Conservation (phyloP, 2,329 filamentous ascomycete genomes). For the Helicocarpus griseus region DNA sequence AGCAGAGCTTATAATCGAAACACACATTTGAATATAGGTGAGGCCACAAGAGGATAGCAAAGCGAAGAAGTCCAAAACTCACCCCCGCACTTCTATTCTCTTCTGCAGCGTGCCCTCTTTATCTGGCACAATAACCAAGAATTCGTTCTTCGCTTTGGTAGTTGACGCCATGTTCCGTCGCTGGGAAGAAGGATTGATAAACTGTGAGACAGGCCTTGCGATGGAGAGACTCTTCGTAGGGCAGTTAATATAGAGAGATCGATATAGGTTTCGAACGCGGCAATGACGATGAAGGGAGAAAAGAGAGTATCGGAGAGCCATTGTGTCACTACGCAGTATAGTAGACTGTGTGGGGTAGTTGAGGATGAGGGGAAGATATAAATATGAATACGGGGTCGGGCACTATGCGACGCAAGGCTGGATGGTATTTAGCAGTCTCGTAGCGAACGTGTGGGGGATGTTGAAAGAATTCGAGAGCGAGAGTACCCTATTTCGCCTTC, state of each 20-base stretch:
- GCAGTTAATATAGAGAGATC: neutral
- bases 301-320: neutral
- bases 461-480: too few species aligned
- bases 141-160: slow-evolving; percentile 45
- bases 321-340: neutral
- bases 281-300: neutral
- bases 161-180: slow-evolving; percentile 10
- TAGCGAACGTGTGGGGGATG: too few species aligned
- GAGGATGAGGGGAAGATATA: neutral
- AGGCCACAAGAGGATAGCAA: neutral
- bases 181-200: neutral
- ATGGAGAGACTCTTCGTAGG: neutral
- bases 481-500: too few species aligned
- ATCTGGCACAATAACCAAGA: slow-evolving; percentile 61
- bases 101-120: slow-evolving; percentile 51
- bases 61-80: slow-evolving; percentile 10
- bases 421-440: too few species aligned
- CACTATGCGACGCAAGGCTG: too few species aligned
- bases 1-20: too few species aligned
- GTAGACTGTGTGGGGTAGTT: neutral
- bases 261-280: neutral
- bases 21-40: too few species aligned
- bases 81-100: slow-evolving; percentile 43
- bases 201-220: neutral
- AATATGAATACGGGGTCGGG: too few species aligned